Percentiles rank a stretch among this genome's conserved stretches.
These are phyloP conservation scores for Trichoderma breve DNA, from an alignment of 2,329 filamentous ascomycete genomes.

Conservation along the genomic window DNA sequence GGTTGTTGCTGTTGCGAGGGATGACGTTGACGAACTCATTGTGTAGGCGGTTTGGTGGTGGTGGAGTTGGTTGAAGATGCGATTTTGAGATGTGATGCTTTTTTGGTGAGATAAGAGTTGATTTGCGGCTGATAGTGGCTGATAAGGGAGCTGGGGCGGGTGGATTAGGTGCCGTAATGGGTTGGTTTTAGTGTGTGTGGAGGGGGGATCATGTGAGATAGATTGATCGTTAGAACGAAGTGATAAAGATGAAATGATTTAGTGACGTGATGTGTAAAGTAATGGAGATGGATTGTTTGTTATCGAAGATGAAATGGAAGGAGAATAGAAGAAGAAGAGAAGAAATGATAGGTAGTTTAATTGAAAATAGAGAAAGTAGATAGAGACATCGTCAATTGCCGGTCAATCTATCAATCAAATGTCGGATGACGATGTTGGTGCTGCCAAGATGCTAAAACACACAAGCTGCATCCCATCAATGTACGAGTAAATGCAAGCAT, in stretches of 20 bases:
- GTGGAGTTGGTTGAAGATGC: background rate
- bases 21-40: background rate
- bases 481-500: background rate
- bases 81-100: background rate
- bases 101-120: background rate
- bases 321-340: background rate
- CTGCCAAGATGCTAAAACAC: background rate
- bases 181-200: background rate
- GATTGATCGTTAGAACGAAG: background rate
- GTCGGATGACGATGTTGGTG: background rate
- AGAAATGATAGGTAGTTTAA: background rate
- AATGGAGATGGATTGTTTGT: background rate
- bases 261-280: background rate
- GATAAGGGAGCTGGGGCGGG: background rate
- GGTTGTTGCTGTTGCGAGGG: slow-evolving; percentile 22
- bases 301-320: background rate
- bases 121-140: background rate
- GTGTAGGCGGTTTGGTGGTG: background rate
- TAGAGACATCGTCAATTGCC: background rate
- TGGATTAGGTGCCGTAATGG: slow-evolving; percentile 6
- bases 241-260: too few relatives aligned
- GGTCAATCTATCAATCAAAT: background rate
- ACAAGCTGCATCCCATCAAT: background rate
- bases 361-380: background rate
- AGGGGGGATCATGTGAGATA: background rate